Evolutionary conservation across 2,329 filamentous ascomycete genomes (phyloP).

Genomic region (Atkinsonella hypoxylon): DNA sequence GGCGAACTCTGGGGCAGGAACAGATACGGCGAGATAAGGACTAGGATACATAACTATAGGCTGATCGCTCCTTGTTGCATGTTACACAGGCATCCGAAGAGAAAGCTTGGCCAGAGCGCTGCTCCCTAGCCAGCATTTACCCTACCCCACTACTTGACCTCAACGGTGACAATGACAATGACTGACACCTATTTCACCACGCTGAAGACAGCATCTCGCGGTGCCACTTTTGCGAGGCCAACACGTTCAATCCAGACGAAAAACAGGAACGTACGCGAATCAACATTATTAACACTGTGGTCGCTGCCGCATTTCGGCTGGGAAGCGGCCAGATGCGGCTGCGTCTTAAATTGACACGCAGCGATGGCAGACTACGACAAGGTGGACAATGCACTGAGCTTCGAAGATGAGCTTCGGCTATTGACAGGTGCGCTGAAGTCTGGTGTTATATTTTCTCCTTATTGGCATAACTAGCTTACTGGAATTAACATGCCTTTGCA

Average conservation of each 20-base stretch:
- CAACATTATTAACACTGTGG: neutral
- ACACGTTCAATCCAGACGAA: neutral
- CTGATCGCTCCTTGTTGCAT: too few species aligned
- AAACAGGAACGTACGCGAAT: neutral
- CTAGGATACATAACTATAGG: too few species aligned
- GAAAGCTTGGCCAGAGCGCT: neutral
- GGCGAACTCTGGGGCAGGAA: too few species aligned
- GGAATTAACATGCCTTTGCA: constrained; percentile 17
- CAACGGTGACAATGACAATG: neutral
- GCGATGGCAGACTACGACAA: constrained; percentile 51
- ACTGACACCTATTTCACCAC: neutral
- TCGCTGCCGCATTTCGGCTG: constrained; percentile 5
- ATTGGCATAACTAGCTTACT: neutral
- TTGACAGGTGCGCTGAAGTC: constrained; percentile 57
- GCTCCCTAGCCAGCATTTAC: neutral
- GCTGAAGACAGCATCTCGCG: neutral
- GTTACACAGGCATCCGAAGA: too few species aligned
- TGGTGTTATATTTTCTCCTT: neutral
- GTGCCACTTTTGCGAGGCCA: neutral
- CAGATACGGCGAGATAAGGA: too few species aligned
- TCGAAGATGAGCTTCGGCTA: constrained; percentile 76
- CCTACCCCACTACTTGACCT: neutral
- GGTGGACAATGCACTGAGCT: constrained; percentile 38
- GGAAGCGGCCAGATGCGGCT: constrained; percentile 22
- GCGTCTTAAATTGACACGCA: constrained; percentile 16